phyloP scores from a whole-genome alignment of 768 basidiomycete species.

The Strobilomyces confusus region DNA sequence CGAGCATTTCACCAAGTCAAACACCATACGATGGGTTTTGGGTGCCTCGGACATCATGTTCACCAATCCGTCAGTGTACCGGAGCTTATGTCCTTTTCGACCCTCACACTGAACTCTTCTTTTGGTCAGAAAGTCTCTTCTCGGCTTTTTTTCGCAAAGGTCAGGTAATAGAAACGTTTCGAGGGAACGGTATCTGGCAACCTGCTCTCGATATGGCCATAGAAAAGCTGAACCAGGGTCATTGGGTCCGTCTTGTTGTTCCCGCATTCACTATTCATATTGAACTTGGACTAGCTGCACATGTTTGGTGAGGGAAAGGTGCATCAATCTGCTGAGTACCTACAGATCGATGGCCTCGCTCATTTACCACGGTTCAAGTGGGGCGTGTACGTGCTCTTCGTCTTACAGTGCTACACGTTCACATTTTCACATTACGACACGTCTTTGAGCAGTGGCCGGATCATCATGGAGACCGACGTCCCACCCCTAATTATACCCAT shows the following conservation, averaged over 20 bases:
- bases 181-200: constrained; percentile 89
- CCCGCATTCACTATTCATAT: neutral
- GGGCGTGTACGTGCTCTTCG: constrained; percentile 71
- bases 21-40: constrained; percentile 81
- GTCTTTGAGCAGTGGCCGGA: constrained; percentile 57
- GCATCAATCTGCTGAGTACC: constrained; percentile 63
- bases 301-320: constrained; percentile 89
- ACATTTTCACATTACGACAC: constrained; percentile 4
- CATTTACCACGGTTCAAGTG: constrained; percentile 83
- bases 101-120: constrained; percentile 12
- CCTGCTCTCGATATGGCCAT: constrained; percentile 82
- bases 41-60: constrained; percentile 95
- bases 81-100: neutral
- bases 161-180: constrained; percentile 88
- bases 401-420: neutral
- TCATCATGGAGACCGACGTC: constrained; percentile 65
- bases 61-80: constrained; percentile 71
- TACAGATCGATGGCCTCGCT: constrained; percentile 38
- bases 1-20: constrained; percentile 52
- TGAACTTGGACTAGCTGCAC: constrained; percentile 61
- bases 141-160: constrained; percentile 84
- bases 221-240: constrained; percentile 71
- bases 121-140: constrained; percentile 57
- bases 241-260: constrained; percentile 62
- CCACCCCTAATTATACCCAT: constrained; percentile 85